phyloP scores from a whole-genome alignment of 768 basidiomycete genomes.

The Chalciporus piperatus region DNA sequence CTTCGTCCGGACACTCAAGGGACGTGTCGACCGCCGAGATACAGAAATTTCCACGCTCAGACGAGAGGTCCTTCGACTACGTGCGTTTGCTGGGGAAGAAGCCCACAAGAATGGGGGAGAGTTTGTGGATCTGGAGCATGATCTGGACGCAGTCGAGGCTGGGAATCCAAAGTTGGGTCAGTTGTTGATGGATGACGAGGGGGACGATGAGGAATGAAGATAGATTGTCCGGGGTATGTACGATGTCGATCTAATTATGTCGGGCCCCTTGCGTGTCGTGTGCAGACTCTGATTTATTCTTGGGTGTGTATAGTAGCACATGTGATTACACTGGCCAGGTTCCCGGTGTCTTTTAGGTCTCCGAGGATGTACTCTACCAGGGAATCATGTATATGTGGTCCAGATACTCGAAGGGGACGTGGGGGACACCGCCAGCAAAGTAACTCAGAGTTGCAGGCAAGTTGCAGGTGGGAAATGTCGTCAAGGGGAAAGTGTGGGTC shows the following conservation, averaged over 20 bases:
- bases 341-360: neutral
- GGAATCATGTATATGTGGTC: too few relatives aligned
- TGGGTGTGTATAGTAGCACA: neutral
- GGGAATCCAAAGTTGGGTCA: slow-evolving; percentile 19
- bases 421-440: too few relatives aligned
- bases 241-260: slow-evolving; percentile 10
- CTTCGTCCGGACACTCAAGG: slow-evolving; percentile 75
- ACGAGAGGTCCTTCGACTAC: slow-evolving; percentile 61
- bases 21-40: slow-evolving; percentile 75
- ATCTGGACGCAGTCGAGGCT: slow-evolving; percentile 30
- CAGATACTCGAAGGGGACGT: too few relatives aligned
- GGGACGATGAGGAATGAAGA: slow-evolving; percentile 29
- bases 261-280: neutral
- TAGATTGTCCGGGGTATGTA: slow-evolving; percentile 2
- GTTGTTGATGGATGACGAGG: slow-evolving; percentile 30
- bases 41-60: slow-evolving; percentile 69
- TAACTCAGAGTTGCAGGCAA: too few relatives aligned
- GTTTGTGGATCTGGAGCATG: slow-evolving; percentile 26
- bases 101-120: slow-evolving; percentile 19
- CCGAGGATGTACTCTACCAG: neutral
- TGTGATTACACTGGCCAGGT: too few relatives aligned
- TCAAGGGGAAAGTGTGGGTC: neutral
- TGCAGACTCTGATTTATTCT: neutral
- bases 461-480: neutral
- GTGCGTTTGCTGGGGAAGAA: slow-evolving; percentile 33